Evolutionary conservation across 305 asterid genomes (phyloP), one percentile per base, ranked within the genome.

Genomic region (Andrographis paniculata): DNA sequence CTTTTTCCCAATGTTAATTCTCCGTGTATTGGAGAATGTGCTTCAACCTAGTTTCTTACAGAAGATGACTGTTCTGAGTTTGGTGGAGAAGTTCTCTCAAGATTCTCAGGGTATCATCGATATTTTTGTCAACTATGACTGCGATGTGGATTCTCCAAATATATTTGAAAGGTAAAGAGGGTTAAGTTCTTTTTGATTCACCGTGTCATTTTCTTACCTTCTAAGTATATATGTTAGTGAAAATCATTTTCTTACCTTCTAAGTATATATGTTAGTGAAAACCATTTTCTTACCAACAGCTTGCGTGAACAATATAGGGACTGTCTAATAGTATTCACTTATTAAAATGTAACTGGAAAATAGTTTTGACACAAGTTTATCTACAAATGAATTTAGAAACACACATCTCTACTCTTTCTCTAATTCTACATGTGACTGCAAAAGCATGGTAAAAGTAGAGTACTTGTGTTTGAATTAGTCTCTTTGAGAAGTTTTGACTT

Each of bases 131-230:
- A 91, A 91, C 73, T 91, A 91, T 61, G 96, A 91, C 58, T 87
- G 99, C 67, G 99, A 91, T 70, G 84, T 91, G 68, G 96, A 91
- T 56, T 84, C 99, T 65, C 96, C 99, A 31, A 91, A 91, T 73
- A 78, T 87, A 50, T 91, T 80, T 68, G 99, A 91, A 66, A 83
- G 96, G 99, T 85, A 78, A 47, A n/a, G 14, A 58, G 42, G 17
- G 14, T 37, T 37, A 17, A 1, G 4, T 33, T 8, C 11, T 37
- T 37, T 17, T 37, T 37, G 42, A n/a, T n/a, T 37, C 5, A 2
- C 16, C 17, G 2, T 37, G 17, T 9, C 4, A 13, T 13, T 9
- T 37, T 4, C 14, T 9, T 37, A 5, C 14, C 17, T n/a, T 37
- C 3, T 37, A 31, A 3, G 14, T 10, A 31, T 31, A 1, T 3